A percentile compares a stretch with the other conserved stretches of the same genome.
Conservation (phyloP, 139 green algal species). For the Tetraselmis chui region DNA sequence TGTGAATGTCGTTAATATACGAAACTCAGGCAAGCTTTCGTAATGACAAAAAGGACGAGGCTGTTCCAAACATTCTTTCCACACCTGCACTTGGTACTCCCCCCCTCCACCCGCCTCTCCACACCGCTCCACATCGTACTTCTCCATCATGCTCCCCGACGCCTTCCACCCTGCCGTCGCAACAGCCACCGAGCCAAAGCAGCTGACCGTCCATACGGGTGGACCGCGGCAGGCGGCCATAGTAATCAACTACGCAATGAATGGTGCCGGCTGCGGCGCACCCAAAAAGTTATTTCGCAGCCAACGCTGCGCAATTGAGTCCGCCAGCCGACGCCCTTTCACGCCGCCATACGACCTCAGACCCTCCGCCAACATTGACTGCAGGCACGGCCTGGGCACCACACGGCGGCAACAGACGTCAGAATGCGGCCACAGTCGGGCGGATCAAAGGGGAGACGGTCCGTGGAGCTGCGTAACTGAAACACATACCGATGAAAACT, state of each 20-base stretch:
- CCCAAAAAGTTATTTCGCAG: conserved; percentile 28
- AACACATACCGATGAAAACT: too few relatives aligned
- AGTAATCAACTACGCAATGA: not conserved
- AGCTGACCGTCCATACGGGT: not conserved
- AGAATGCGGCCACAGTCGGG: too few relatives aligned
- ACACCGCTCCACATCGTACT: conserved; percentile 46
- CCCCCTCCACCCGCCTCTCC: conserved; percentile 32
- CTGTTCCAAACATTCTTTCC: not conserved
- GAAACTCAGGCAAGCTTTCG: too few relatives aligned
- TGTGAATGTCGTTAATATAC: too few relatives aligned
- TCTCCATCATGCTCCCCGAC: conserved; percentile 59
- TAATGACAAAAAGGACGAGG: too few relatives aligned
- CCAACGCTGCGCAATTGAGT: conserved; percentile 37
- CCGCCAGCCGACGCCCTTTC: conserved; percentile 23
- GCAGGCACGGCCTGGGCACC: conserved; percentile 60
- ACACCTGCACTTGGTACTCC: conserved; percentile 22
- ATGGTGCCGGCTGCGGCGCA: conserved; percentile 8
- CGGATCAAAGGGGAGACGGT: too few relatives aligned
- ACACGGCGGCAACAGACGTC: too few relatives aligned
- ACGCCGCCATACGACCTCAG: not conserved
- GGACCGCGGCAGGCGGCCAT: not conserved
- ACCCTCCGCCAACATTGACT: conserved; percentile 65
- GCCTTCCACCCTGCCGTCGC: not conserved
- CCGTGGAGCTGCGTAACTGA: too few relatives aligned
- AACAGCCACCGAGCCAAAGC: not conserved